Base-by-base conservation (phyloP, 345 rosid genomes). In the Punica granatum region DNA sequence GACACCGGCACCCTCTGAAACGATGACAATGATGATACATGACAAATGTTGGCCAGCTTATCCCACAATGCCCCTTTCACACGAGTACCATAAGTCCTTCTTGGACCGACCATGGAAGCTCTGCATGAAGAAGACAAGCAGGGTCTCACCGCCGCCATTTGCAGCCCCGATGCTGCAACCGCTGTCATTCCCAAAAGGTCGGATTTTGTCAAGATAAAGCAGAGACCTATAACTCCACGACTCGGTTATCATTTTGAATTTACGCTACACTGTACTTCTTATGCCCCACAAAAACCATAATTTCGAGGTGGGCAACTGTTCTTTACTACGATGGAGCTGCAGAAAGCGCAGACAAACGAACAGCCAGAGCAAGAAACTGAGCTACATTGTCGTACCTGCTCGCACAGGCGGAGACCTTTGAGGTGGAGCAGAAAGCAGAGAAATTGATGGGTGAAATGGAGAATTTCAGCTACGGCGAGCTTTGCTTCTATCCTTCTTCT, bases 131-230 rank as follows among this genome's bases (percentile, higher is more conserved):
- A 68, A 42, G 84, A 82, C 66, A 82, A 60, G 80, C 69, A 78
- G 23, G 92, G 88, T 70, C 86, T 79, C 69, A 74, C 72, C 12
- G 84, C 70, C 48, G 82, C 84, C 73, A 88, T 65, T 56, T 86
- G 90, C 53, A 90, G 74, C 69, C 87, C 73, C 65, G 86, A 84
- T 67, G 88, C 88, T 63, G 80, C 75, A 64, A 79, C 69, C 30
- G 83, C 84, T 10, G 89, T 87, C 97, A 90, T 90, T 77, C 65
- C 78, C 70, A 74, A 65, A 33, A 72, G 33, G 64, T 51, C 18
- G 36, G 39, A 16, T 33, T 5, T 37, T 37, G 41, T 37, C 11
- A 37, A 4, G 26, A 64, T 3, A 16, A 44, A 10, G 32, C 32
- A 56, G 61, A 26, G 61, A 26, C 34, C 32, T 26, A 30, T 3